phyloP scores from a whole-genome alignment of 2,329 filamentous ascomycete species.

The Monosporascus sp. region DNA sequence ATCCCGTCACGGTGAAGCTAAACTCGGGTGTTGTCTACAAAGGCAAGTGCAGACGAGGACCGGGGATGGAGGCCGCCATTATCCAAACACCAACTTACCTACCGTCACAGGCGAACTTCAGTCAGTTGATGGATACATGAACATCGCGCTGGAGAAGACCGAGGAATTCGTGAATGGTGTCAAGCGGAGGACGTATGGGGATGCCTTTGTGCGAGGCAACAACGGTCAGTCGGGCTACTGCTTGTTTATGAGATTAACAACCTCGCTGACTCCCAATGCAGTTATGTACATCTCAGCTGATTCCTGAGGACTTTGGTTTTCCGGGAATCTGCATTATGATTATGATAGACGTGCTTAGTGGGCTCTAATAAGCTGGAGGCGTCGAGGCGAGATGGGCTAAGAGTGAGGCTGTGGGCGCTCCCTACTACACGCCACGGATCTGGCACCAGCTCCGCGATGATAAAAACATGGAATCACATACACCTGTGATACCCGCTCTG shows the following conservation, averaged over 20 bases:
- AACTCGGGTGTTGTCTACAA: conserved; percentile 99
- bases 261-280: conserved; percentile 26
- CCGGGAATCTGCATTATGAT: not conserved
- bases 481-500: too few species aligned
- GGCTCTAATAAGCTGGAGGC: too few species aligned
- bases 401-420: too few species aligned
- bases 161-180: conserved; percentile 85
- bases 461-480: too few species aligned
- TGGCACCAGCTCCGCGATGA: too few species aligned
- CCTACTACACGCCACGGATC: too few species aligned
- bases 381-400: not conserved
- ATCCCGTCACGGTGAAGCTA: conserved; percentile 90
- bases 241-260: not conserved
- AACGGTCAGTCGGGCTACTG: conserved; percentile 59
- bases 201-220: conserved; percentile 93
- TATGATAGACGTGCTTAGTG: too few species aligned
- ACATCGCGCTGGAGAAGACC: conserved; percentile 95
- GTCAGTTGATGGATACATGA: conserved; percentile 99
- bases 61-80: too few species aligned
- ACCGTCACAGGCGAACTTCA: conserved; percentile 72
- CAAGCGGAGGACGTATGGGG: conserved; percentile 78
- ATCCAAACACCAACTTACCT: not conserved
- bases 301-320: conserved; percentile 30
- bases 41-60: conserved; percentile 48
- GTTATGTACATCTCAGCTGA: conserved; percentile 70